phyloP scores from a whole-genome alignment of 257 asterid species.

The Misopates orontium region DNA sequence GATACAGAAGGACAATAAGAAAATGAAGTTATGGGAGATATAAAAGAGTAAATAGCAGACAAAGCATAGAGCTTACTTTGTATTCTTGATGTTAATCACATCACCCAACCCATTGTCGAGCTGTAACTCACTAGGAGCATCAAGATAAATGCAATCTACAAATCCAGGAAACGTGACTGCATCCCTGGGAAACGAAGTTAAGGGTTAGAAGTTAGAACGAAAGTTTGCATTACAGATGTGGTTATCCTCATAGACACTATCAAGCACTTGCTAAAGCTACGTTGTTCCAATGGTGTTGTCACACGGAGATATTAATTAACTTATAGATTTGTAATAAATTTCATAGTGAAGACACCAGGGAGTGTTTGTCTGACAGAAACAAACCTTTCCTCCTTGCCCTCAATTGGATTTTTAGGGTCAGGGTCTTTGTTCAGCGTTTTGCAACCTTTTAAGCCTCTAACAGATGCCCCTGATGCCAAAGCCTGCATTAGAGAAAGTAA shows the following conservation, averaged over 20 bases:
- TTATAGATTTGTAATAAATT: too few species aligned
- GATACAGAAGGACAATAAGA: constrained; percentile 16
- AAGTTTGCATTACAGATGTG: neutral
- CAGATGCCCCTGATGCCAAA: constrained; percentile 73
- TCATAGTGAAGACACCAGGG: neutral
- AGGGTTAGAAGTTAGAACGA: constrained; percentile 13
- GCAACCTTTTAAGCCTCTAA: constrained; percentile 81
- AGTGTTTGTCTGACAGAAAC: constrained; percentile 18
- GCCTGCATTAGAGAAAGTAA: constrained; percentile 57
- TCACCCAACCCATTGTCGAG: constrained; percentile 87
- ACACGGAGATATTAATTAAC: neutral
- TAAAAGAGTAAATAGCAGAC: constrained; percentile 3
- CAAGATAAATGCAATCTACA: constrained; percentile 92
- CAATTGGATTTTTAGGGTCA: constrained; percentile 88
- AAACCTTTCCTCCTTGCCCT: constrained; percentile 88
- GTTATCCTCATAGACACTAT: too few species aligned
- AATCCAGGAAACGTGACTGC: constrained; percentile 87
- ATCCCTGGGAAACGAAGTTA: constrained; percentile 54
- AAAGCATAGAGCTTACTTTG: constrained; percentile 53
- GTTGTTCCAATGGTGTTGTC: neutral
- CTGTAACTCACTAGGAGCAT: constrained; percentile 72
- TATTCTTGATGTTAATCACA: constrained; percentile 67
- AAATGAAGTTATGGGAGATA: neutral
- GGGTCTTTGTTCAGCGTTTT: constrained; percentile 88
- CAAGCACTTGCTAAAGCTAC: too few species aligned